phyloP scores from a whole-genome alignment of 169 alveolate species.

The Plasmodium fragile region DNA sequence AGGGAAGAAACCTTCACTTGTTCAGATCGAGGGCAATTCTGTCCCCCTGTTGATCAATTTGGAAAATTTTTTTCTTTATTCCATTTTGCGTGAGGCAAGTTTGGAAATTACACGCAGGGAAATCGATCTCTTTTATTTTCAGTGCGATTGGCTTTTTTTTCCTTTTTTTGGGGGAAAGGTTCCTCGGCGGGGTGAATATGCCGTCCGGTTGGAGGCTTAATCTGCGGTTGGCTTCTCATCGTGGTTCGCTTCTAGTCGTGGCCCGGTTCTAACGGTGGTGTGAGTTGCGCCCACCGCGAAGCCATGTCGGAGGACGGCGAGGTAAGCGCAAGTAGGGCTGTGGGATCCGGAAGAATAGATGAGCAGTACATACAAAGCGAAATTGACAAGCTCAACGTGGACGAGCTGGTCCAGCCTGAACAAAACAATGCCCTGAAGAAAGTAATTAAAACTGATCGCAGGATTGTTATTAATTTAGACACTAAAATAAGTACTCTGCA shows the following conservation, averaged over 20 bases:
- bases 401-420: constrained; percentile 41
- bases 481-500: constrained; percentile 37
- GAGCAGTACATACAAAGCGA: constrained; percentile 56
- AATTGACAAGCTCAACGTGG: constrained; percentile 46
- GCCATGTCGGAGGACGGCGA: constrained; percentile 4
- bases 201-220: background rate
- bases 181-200: background rate
- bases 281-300: background rate
- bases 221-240: too few species aligned
- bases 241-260: too few species aligned
- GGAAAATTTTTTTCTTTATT: background rate
- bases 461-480: constrained; percentile 12
- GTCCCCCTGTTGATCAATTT: background rate
- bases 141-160: background rate
- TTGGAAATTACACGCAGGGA: background rate
- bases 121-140: background rate
- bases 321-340: background rate
- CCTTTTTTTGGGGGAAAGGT: background rate
- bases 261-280: too few species aligned
- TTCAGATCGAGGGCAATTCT: background rate
- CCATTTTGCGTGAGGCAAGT: background rate
- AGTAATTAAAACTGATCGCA: constrained; percentile 47
- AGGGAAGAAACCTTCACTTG: background rate
- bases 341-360: background rate
- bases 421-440: constrained; percentile 41